Evolutionary conservation across 2,329 filamentous ascomycete genomes (phyloP), one percentile per base, ranked within the genome.

Genomic region (Penicillium decumbens): DNA sequence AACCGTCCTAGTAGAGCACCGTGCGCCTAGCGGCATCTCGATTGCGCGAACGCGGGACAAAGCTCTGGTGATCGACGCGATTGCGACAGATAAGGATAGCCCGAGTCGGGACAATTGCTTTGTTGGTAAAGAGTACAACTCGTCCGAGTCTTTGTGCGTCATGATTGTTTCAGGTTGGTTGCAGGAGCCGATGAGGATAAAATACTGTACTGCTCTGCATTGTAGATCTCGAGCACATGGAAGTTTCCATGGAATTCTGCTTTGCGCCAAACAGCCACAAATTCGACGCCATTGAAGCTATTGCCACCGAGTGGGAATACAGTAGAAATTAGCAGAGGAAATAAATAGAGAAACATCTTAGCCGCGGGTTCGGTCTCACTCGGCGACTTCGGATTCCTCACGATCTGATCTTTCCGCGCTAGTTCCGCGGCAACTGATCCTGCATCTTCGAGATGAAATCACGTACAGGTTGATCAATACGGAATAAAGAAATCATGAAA

Each of bases 221-320:
- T 33, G 13, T 20, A 35, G 3, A 35, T 20, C 32, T 33, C 6
- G n/a, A 20, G 15, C 32, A 35, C 33, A 20, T 23, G 33, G 33
- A 18, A 6, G 8, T 20, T 37, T 12, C 33, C 15, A 37, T 37
- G 23, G 33, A 12, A 20, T 15, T 20, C n/a, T 33, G 18, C n/a
- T 20, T 5, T 5, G 12, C 15, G 15, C 33, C 5, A 15, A 15
- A 35, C 32, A 20, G 32, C 32, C 32, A 35, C 15, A 10, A 20
- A 10, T 20, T 35, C 15, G 32, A 4, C 32, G 32, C 45, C 39
- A 48, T 48, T 48, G 45, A 32, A 32, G 45, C 38, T 48, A 51
- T 51, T 25, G 29, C 46, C 49, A 51, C 49, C 9, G 25, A 24
- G 13, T 12, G 13, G 20, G 25, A 13, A 7, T 18, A n/a, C n/a